Percentiles rank a stretch among this genome's conserved stretches.
These are phyloP conservation scores for Trifolium repens DNA, from an alignment of 306 rosid genomes.

Conservation along the genomic window DNA sequence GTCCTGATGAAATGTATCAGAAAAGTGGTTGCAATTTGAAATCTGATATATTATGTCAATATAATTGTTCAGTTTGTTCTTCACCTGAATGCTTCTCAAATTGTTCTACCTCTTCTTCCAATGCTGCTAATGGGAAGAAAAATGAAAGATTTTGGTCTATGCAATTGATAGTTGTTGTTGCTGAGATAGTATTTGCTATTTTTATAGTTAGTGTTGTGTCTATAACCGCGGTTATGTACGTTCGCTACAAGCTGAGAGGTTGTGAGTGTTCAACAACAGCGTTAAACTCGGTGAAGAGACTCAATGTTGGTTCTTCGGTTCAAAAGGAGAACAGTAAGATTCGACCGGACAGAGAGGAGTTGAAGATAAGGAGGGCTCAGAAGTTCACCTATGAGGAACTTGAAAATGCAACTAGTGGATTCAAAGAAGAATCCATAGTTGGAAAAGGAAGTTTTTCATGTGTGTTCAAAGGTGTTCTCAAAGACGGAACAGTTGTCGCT, in stretches of 20 bases:
- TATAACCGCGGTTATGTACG: constrained; percentile 69
- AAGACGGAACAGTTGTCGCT: constrained; percentile 85
- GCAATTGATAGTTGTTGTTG: constrained; percentile 69
- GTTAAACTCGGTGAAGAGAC: constrained; percentile 51
- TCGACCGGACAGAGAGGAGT: constrained; percentile 72
- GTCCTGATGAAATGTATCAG: constrained; percentile 78
- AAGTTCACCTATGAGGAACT: constrained; percentile 85
- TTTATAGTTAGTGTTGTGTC: constrained; percentile 70
- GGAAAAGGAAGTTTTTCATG: constrained; percentile 95
- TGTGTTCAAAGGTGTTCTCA: constrained; percentile 78
- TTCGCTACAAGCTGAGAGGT: constrained; percentile 64
- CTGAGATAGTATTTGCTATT: constrained; percentile 74
- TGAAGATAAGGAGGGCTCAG: constrained; percentile 76
- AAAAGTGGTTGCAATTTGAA: constrained; percentile 55
- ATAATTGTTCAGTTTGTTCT: constrained; percentile 77
- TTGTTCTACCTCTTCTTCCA: constrained; percentile 54
- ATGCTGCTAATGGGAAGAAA: constrained; percentile 47
- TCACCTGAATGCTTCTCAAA: constrained; percentile 63
- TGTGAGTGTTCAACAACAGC: constrained; percentile 59
- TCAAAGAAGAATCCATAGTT: constrained; percentile 76
- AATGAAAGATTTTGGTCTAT: constrained; percentile 67
- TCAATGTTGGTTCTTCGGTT: constrained; percentile 47
- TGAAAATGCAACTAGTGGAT: constrained; percentile 73
- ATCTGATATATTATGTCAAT: constrained; percentile 73
- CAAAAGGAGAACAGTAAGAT: constrained; percentile 61